Conservation (phyloP, 768 basidiomycete genomes). For the Auriscalpium orientale region DNA sequence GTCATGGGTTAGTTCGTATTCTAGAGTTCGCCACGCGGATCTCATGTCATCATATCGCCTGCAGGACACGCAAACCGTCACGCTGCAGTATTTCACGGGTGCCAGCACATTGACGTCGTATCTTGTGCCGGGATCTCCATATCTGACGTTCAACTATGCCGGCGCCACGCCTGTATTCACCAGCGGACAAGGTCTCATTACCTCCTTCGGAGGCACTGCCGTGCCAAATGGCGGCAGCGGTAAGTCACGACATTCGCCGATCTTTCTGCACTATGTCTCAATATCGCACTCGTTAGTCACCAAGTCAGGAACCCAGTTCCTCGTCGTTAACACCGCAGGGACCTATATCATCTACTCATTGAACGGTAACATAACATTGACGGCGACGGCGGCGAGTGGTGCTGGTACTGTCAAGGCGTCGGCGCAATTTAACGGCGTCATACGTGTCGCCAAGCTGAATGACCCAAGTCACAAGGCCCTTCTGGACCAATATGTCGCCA, state of each 20-base stretch:
- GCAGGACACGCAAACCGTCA: slow-evolving; percentile 28
- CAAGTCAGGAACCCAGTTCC: slow-evolving; percentile 22
- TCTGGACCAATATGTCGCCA: slow-evolving; percentile 25
- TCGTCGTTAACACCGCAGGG: slow-evolving; percentile 22
- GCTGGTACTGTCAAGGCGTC: slow-evolving; percentile 18
- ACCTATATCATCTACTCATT: slow-evolving; percentile 29
- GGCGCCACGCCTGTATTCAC: slow-evolving; percentile 25
- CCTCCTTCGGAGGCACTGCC: slow-evolving; percentile 22
- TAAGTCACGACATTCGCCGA: slow-evolving; percentile 2
- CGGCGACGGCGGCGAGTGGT: slow-evolving; percentile 12
- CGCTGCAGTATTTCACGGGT: slow-evolving; percentile 28
- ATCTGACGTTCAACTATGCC: slow-evolving; percentile 26
- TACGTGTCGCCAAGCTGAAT: slow-evolving; percentile 20
- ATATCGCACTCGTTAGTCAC: slow-evolving; percentile 13
- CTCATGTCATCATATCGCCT: background rate
- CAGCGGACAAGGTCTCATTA: slow-evolving; percentile 24
- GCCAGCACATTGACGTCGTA: slow-evolving; percentile 26
- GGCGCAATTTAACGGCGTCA: slow-evolving; percentile 22
- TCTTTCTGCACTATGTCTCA: too few relatives aligned
- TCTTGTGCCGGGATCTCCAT: slow-evolving; percentile 28
- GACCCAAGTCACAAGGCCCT: slow-evolving; percentile 20
- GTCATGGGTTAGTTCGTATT: slow-evolving; percentile 21
- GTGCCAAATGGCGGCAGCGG: slow-evolving; percentile 17
- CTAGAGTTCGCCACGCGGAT: too few relatives aligned
- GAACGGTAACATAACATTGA: slow-evolving; percentile 22